phyloP scores from a whole-genome alignment of 257 asterid genomes.

The Nicotiana attenuata region DNA sequence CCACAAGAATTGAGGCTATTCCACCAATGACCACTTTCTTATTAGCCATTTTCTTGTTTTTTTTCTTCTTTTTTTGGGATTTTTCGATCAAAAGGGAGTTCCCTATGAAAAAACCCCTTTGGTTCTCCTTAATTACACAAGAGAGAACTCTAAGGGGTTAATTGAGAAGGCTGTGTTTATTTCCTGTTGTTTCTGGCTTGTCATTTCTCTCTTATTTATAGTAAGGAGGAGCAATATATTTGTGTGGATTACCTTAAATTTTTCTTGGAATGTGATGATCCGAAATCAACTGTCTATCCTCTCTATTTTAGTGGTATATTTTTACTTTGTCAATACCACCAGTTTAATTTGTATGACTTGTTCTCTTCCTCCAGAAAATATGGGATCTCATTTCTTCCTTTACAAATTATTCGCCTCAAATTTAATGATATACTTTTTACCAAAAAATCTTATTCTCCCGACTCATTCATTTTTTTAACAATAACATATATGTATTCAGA shows the following conservation, averaged over 20 bases:
- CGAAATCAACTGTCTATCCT: background rate
- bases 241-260: background rate
- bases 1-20: constrained; percentile 40
- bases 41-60: constrained; percentile 38
- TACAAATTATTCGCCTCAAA: no score
- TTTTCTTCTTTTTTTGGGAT: background rate
- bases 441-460: no score
- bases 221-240: background rate
- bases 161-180: background rate
- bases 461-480: no score
- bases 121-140: background rate
- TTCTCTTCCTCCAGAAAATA: background rate
- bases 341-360: background rate
- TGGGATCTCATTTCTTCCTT: background rate
- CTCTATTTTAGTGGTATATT: background rate
- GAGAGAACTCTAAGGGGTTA: constrained; percentile 7
- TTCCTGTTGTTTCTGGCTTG: background rate
- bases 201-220: background rate
- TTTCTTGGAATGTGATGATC: background rate
- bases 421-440: no score
- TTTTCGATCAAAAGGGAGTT: background rate
- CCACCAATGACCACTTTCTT: constrained; percentile 30
- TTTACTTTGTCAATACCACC: background rate
- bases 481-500: background rate
- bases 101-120: background rate